Evolutionary conservation across 192 early-diverging fungal species (phyloP).

Genomic region (Anaeromyces robustus): DNA sequence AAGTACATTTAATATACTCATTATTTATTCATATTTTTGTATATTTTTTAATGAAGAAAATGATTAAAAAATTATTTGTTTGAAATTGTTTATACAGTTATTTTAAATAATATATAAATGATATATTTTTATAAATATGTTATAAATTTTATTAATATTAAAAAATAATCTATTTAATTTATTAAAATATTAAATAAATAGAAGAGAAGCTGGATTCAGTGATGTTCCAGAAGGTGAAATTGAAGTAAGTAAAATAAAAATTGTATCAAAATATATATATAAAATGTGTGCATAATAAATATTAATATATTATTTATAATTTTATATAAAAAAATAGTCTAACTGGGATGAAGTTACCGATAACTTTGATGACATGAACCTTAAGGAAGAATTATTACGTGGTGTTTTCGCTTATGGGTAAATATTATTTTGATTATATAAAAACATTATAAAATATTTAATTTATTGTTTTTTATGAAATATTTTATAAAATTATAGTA

Average conservation of each 20-base stretch:
- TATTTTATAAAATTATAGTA: background rate
- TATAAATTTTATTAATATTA: no score
- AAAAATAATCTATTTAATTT: no score
- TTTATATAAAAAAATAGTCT: conserved; percentile 29
- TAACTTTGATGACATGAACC: conserved; percentile 91
- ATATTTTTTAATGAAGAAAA: no score
- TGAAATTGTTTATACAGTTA: no score
- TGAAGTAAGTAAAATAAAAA: background rate
- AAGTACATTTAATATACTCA: no score
- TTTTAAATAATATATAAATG: no score
- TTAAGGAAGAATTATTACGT: conserved; percentile 77
- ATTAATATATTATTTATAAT: background rate
- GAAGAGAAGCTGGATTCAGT: background rate
- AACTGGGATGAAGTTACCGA: conserved; percentile 92
- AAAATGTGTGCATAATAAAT: no score
- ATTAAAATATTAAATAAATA: background rate
- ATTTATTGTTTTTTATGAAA: no score
- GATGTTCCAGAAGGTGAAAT: background rate
- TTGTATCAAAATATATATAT: background rate
- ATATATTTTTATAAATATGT: no score
- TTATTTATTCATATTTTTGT: no score
- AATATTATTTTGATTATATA: conserved; percentile 4
- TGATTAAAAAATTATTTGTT: no score
- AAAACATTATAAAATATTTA: no score
- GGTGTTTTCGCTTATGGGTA: conserved; percentile 97